Conservation (phyloP, 345 rosid genomes). For the Camelina sativa region DNA sequence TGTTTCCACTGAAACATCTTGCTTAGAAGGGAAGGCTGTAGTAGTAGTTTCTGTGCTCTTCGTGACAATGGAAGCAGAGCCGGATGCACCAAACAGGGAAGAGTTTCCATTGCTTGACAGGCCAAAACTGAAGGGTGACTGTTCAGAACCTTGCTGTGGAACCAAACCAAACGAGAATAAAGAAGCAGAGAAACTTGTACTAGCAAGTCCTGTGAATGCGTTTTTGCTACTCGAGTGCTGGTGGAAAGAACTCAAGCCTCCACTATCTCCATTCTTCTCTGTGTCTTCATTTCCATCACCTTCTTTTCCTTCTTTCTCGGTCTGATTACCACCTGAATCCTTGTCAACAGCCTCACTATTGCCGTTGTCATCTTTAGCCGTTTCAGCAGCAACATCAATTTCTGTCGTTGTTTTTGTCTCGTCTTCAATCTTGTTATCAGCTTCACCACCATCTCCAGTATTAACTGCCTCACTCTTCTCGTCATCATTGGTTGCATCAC, state of each 20-base stretch:
- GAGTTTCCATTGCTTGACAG: constrained; percentile 68
- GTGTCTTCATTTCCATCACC: constrained; percentile 45
- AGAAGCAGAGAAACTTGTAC: constrained; percentile 74
- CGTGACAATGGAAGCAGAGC: constrained; percentile 49
- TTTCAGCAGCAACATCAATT: constrained; percentile 31
- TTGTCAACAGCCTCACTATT: constrained; percentile 39
- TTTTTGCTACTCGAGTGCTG: constrained; percentile 93
- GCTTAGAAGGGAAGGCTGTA: constrained; percentile 58
- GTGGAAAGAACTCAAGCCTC: constrained; percentile 74
- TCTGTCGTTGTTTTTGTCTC: not conserved
- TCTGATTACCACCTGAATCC: constrained; percentile 43
- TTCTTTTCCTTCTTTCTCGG: constrained; percentile 47
- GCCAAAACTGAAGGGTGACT: constrained; percentile 48
- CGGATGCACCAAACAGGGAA: constrained; percentile 54
- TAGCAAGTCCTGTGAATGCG: constrained; percentile 91
- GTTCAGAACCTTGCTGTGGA: constrained; percentile 53
- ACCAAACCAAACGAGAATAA: constrained; percentile 70
- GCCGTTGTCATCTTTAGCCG: constrained; percentile 40
- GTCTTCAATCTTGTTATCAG: constrained; percentile 25
- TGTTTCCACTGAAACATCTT: constrained; percentile 82
- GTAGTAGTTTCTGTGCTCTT: constrained; percentile 49
- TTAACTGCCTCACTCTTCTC: constrained; percentile 15
- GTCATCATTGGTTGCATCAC: not conserved
- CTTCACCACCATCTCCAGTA: constrained; percentile 25
- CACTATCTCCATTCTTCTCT: constrained; percentile 55